Evolutionary conservation across 2,329 filamentous ascomycete genomes (phyloP).

Genomic region (Fusarium sp.): DNA sequence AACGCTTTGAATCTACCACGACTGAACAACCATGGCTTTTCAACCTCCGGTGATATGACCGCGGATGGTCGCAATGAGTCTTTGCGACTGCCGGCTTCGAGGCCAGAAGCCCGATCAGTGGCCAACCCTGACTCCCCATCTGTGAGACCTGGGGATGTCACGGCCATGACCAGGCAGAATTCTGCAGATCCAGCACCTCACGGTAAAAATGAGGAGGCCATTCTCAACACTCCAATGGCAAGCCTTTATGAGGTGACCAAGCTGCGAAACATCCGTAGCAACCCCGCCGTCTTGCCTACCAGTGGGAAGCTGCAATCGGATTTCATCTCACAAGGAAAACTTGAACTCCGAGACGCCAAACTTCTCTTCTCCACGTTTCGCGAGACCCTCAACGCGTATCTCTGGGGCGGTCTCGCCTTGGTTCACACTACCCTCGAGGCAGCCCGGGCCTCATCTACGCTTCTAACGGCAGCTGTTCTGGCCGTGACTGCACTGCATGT

Average conservation of each 20-base stretch:
- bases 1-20: not conserved
- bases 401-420: not conserved
- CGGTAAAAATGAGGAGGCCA: not conserved
- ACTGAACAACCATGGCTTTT: not conserved
- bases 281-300: not conserved
- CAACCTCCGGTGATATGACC: not conserved
- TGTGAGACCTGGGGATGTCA: not conserved
- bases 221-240: not conserved
- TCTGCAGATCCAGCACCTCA: not conserved
- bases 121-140: not conserved
- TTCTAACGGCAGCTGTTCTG: not conserved
- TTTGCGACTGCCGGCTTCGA: not conserved
- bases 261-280: not conserved
- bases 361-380: not conserved
- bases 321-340: not conserved
- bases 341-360: not conserved
- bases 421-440: not conserved
- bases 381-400: not conserved
- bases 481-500: not conserved
- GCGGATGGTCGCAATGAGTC: not conserved
- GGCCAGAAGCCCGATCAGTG: not conserved
- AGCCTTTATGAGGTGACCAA: not conserved
- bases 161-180: not conserved
- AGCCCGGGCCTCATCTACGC: not conserved
- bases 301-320: not conserved